Evolutionary conservation across 768 basidiomycete species (phyloP).

Genomic region (Tricholoma matsutake): DNA sequence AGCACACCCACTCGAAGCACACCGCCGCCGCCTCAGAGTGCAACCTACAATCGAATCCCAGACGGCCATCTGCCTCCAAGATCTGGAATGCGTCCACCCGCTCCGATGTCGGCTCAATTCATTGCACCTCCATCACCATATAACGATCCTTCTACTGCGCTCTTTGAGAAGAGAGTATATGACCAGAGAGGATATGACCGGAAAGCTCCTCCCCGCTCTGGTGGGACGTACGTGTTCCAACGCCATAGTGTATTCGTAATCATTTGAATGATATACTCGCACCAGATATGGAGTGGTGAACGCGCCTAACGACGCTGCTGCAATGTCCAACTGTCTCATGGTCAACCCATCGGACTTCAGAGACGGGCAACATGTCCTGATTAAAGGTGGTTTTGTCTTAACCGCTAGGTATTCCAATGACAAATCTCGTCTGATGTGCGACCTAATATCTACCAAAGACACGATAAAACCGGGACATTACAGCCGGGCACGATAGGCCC

Average conservation of each 20-base stretch:
- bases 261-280: background rate
- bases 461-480: conserved; percentile 75
- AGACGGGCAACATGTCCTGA: conserved; percentile 67
- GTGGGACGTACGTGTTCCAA: conserved; percentile 23
- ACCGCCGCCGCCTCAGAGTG: conserved; percentile 33
- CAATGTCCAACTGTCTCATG: conserved; percentile 78
- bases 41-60: conserved; percentile 43
- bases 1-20: conserved; percentile 31
- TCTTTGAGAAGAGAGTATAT: conserved; percentile 49
- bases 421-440: background rate
- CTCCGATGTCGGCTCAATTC: conserved; percentile 41
- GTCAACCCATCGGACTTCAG: conserved; percentile 77
- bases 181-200: conserved; percentile 26
- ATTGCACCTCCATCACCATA: conserved; percentile 38
- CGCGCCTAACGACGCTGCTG: conserved; percentile 64
- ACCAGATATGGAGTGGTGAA: conserved; percentile 53
- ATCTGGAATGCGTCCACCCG: conserved; percentile 32
- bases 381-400: conserved; percentile 68
- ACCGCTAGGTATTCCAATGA: conserved; percentile 64
- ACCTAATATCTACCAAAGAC: conserved; percentile 38
- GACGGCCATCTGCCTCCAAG: conserved; percentile 28
- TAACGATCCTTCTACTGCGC: conserved; percentile 46
- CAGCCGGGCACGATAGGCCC: conserved; percentile 71
- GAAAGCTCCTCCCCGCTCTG: conserved; percentile 33
- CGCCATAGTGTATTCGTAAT: background rate